Evolutionary conservation across 1,284 basidiomycete species (phyloP).

Genomic region (Kwoniella shivajii): DNA sequence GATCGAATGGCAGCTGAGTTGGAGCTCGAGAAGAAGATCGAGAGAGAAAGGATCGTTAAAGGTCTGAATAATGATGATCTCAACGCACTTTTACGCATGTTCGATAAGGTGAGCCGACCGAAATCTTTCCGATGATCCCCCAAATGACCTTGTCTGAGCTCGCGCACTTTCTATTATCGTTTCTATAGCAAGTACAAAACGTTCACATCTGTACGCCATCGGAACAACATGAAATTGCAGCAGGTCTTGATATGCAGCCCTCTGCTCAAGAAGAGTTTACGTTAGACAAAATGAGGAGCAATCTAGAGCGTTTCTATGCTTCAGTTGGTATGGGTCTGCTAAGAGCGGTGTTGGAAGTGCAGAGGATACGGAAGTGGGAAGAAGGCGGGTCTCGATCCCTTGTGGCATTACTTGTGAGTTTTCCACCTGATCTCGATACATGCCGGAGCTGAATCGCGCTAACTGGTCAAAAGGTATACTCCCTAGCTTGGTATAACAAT

Average conservation of each 20-base stretch:
- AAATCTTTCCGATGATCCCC: not conserved
- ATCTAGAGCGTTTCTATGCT: constrained; percentile 58
- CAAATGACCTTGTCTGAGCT: no score
- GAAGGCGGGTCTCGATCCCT: constrained; percentile 54
- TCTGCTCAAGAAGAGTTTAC: constrained; percentile 58
- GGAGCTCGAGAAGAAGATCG: constrained; percentile 32
- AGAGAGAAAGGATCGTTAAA: constrained; percentile 9
- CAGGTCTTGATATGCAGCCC: constrained; percentile 56
- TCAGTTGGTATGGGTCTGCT: constrained; percentile 55
- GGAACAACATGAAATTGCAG: constrained; percentile 14
- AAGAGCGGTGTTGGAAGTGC: constrained; percentile 55
- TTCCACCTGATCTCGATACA: no score
- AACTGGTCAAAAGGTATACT: constrained; percentile 47
- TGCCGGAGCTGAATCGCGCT: not conserved
- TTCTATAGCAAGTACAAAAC: constrained; percentile 27
- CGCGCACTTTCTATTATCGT: no score
- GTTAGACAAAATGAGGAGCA: constrained; percentile 58
- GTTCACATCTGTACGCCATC: constrained; percentile 18
- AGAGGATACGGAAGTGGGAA: constrained; percentile 57
- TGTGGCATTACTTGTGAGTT: constrained; percentile 48
- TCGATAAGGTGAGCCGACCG: constrained; percentile 26
- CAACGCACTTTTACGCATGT: constrained; percentile 20
- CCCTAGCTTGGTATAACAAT: constrained; percentile 50
- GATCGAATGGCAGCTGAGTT: constrained; percentile 2
- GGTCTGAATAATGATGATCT: constrained; percentile 29